phyloP scores from a whole-genome alignment of 352 stramenopile genomes.

The Phytopythium ostracodes region DNA sequence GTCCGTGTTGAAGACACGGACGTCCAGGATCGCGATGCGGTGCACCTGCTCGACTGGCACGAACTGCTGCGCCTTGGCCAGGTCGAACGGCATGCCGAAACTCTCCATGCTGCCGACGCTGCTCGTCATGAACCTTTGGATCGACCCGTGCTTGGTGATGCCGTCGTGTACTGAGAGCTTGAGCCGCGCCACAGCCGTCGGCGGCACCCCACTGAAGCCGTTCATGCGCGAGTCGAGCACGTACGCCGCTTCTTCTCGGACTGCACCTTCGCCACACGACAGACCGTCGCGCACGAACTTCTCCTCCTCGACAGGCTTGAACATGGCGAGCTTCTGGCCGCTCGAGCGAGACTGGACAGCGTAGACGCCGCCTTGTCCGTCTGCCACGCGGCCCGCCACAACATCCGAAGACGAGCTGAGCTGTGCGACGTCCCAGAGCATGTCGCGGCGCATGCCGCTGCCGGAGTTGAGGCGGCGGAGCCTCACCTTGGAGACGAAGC shows the following conservation, averaged over 20 bases:
- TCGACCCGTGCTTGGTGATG: slow-evolving; percentile 53
- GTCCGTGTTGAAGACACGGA: slow-evolving; percentile 86
- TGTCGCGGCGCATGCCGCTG: slow-evolving; percentile 55
- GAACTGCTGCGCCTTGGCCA: slow-evolving; percentile 53
- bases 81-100: slow-evolving; percentile 74
- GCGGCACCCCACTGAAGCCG: slow-evolving; percentile 72
- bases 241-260: slow-evolving; percentile 75
- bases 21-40: slow-evolving; percentile 74
- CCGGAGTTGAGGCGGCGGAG: slow-evolving; percentile 55
- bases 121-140: slow-evolving; percentile 80
- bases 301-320: slow-evolving; percentile 79
- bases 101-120: slow-evolving; percentile 78
- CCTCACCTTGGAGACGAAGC: slow-evolving; percentile 58
- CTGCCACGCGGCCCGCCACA: slow-evolving; percentile 45
- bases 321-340: slow-evolving; percentile 74
- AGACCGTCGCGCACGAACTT: slow-evolving; percentile 73
- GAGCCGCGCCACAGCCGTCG: slow-evolving; percentile 64
- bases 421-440: slow-evolving; percentile 77
- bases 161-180: slow-evolving; percentile 38
- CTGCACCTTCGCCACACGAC: slow-evolving; percentile 56
- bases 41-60: slow-evolving; percentile 77
- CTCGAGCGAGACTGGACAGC: slow-evolving; percentile 60
- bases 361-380: slow-evolving; percentile 73
- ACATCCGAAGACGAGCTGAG: slow-evolving; percentile 43
- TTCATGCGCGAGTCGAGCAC: slow-evolving; percentile 63